phyloP scores from a whole-genome alignment of 768 basidiomycete genomes.

The Mycena crocata region DNA sequence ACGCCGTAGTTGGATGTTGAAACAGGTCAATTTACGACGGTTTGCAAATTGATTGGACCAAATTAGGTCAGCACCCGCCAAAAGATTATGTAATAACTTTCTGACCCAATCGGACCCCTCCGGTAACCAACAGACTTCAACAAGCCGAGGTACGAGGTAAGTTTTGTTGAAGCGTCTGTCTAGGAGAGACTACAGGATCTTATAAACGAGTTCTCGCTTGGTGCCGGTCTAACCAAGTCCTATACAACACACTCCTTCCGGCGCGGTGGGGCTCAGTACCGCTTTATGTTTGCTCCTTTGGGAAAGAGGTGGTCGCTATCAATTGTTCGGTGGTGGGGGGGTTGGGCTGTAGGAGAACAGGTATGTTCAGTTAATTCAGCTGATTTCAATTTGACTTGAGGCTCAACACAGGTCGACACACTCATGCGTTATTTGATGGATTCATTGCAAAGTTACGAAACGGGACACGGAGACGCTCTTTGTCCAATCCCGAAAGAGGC shows the following conservation, averaged over 20 bases:
- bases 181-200: no score
- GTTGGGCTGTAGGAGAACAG: slow-evolving; percentile 47
- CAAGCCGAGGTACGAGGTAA: no score
- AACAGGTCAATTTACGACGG: slow-evolving; percentile 37
- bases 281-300: slow-evolving; percentile 49
- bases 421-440: slow-evolving; percentile 39
- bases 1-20: no score
- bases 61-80: no score
- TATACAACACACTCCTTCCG: slow-evolving; percentile 49
- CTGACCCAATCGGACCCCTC: no score
- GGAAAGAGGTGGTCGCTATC: slow-evolving; percentile 44
- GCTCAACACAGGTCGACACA: slow-evolving; percentile 28
- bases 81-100: no score
- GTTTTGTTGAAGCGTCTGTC: no score
- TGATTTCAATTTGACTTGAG: not conserved
- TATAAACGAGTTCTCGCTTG: no score
- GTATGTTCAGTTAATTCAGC: slow-evolving; percentile 16
- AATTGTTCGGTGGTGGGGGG: slow-evolving; percentile 50
- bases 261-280: slow-evolving; percentile 48
- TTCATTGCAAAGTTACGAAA: slow-evolving; percentile 28
- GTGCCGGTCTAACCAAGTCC: no score
- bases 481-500: not conserved
- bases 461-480: slow-evolving; percentile 12
- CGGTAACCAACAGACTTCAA: no score
- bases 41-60: slow-evolving; percentile 13